Evolutionary conservation across 2,329 filamentous ascomycete species (phyloP), one percentile per base, ranked within the genome.

Genomic region (Scedosporium aurantiacum): DNA sequence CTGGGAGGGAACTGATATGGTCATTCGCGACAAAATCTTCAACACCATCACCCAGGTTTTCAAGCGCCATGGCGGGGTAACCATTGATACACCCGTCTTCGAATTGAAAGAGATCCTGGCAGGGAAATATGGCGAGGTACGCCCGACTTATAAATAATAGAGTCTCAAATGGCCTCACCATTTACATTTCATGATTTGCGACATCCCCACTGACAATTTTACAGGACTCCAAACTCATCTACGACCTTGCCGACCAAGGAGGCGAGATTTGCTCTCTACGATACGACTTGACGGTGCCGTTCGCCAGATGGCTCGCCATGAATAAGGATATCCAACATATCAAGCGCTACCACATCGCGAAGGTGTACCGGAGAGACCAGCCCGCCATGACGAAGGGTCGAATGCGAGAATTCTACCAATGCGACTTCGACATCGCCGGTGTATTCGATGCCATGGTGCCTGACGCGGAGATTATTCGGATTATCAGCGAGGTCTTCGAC

Each of bases 361-460:
- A 96, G 77, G 92, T 96, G 65, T 78, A 78, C 70, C 74, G 76
- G 57, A 67, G 75, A 67, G 75, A 77, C 62, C 75, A 77, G 64
- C 75, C 75, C 12, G 72, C 91, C 64, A 90, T 97, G 77, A 90
- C 88, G 64, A 94, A 95, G 73, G 93, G 92, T 59, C 85, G 92
- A 60, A 94, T 96, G 88, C 84, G 93, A 70, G 93, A 97, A 75
- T 96, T 96, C 75, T 96, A 95, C 78, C 92, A 97, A 75, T 97
- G 92, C 77, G 93, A 97, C 76, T 95, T 97, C 70, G 92, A 97
- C 72, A 93, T 97, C 75, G 92, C 92, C 12, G 91, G 92, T 64
- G 79, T 78, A 50, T 95, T 91, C 76, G 93, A 96, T 71, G 76
- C 90, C 60, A 96, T 97, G 91, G 82, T 96, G 27, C 90, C 92